Evolutionary conservation across 352 stramenopile species (phyloP), one percentile per base, ranked within the genome.

Genomic region (Globisporangium cystogenes): DNA sequence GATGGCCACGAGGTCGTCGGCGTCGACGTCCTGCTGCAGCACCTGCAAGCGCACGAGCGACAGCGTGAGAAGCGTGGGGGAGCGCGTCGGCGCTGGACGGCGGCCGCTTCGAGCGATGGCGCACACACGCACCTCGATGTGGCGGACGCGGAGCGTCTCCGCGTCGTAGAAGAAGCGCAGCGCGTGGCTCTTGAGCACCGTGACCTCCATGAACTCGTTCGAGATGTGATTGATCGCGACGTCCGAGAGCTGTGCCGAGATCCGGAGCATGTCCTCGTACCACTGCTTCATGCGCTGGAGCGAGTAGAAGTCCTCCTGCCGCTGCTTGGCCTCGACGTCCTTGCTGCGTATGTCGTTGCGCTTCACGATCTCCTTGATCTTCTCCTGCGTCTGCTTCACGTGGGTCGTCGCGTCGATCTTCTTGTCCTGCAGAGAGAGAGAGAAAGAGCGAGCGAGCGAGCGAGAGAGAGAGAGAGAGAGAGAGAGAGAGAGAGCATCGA

Each of bases 221-320:
- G 63, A 67, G 31, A 90, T 69, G 40, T 71, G 72, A 0, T 53
- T 70, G 44, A 88, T 76, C 39, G 84, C 74, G 42, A 90, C 56
- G 21, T 74, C 75, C 2, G 75, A 76, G 10, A 88, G 46, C 21
- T 75, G 72, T 42, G 72, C 55, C 16, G 82, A 67, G 29, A 88
- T 74, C 23, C 69, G 65, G 41, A 66, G 66, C 53, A 90, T 72
- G 36, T 82, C 72, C 27, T 85, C 69, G 54, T 87, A 89, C 81
- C 81, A 89, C 29, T 84, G 59, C 55, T 87, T 78, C 78, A 91
- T 91, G 57, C 84, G 72, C 48, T 82, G 70, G 2, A 91, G 63
- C 27, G 74, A 73, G 44, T 75, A 74, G 50, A 74, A 87, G 43
- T 91, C 76, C 31, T 88, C 74, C 46, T 91, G 76, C 33, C 76